These are phyloP conservation scores for Diospyros kaki DNA, from an alignment of 148 eudicot genomes.

Conservation along the genomic window DNA sequence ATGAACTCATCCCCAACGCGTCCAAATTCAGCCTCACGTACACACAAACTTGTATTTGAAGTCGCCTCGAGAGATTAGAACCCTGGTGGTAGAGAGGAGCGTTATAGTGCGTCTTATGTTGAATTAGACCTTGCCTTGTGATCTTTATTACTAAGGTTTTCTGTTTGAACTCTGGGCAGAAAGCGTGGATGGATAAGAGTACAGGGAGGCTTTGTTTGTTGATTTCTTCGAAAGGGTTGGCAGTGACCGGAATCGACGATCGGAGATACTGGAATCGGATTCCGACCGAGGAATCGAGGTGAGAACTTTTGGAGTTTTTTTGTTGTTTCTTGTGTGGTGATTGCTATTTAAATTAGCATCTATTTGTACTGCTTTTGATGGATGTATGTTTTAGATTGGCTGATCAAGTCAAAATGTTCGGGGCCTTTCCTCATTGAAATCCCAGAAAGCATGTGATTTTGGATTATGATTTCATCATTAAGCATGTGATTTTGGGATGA, in stretches of 20 bases:
- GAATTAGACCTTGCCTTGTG: too few relatives aligned
- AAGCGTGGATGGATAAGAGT: conserved; percentile 50
- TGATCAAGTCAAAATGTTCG: conserved; percentile 20
- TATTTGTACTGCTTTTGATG: not conserved
- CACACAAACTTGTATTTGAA: too few relatives aligned
- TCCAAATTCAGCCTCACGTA: too few relatives aligned
- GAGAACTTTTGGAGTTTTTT: conserved; percentile 13
- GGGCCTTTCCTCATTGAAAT: conserved; percentile 14
- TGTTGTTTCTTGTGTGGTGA: not conserved
- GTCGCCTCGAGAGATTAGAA: too few relatives aligned
- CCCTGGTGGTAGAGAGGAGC: too few relatives aligned
- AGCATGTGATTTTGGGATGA: conserved; percentile 12
- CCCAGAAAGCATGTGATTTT: not conserved
- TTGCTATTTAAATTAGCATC: not conserved
- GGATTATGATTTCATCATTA: not conserved
- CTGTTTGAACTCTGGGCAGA: conserved; percentile 26
- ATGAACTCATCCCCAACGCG: too few relatives aligned
- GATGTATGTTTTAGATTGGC: conserved; percentile 19
- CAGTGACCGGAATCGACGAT: conserved; percentile 57
- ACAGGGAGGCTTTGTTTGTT: conserved; percentile 47
- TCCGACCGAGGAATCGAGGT: conserved; percentile 60
- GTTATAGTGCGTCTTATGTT: too few relatives aligned
- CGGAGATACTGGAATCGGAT: conserved; percentile 56
- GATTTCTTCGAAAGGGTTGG: conserved; percentile 43
- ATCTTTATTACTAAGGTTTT: not conserved